Evolutionary conservation across 1,139 yeast genomes (phyloP).

Genomic region (Keqinozyma sinolaborantium): DNA sequence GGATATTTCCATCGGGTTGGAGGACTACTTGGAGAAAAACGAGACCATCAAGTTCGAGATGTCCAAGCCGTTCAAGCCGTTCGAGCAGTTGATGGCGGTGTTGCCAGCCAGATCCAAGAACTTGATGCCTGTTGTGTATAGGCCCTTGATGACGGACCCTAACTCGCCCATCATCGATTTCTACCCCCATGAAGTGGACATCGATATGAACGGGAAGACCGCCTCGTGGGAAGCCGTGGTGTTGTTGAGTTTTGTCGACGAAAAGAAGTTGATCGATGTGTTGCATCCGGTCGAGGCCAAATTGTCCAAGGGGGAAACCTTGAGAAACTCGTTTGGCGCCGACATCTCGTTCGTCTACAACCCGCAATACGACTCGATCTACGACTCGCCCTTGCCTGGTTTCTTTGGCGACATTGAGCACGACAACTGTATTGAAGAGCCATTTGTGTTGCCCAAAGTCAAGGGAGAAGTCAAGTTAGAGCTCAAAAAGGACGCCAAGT

Average conservation of each 20-base stretch:
- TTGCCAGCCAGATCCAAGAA: slow-evolving; percentile 87
- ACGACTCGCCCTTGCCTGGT: slow-evolving; percentile 77
- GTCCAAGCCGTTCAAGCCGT: slow-evolving; percentile 85
- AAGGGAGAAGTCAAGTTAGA: slow-evolving; percentile 53
- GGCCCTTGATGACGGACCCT: slow-evolving; percentile 86
- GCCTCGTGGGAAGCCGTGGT: slow-evolving; percentile 99
- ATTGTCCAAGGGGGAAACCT: slow-evolving; percentile 64
- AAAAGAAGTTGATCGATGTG: slow-evolving; percentile 65
- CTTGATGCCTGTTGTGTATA: slow-evolving; percentile 73
- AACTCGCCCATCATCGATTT: slow-evolving; percentile 86
- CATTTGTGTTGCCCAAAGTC: slow-evolving; percentile 48
- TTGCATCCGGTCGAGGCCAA: slow-evolving; percentile 61
- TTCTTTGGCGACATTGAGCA: slow-evolving; percentile 74
- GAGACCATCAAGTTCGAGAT: slow-evolving; percentile 56
- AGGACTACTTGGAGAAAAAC: slow-evolving; percentile 38
- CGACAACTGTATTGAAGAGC: slow-evolving; percentile 69
- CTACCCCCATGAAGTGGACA: slow-evolving; percentile 84
- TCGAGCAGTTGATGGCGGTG: slow-evolving; percentile 97
- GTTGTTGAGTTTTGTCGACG: slow-evolving; percentile 90
- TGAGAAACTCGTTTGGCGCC: slow-evolving; percentile 71
- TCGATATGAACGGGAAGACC: slow-evolving; percentile 91
- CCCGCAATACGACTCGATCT: slow-evolving; percentile 69
- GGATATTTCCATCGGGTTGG: slow-evolving; percentile 71
- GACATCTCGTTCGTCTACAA: slow-evolving; percentile 68
- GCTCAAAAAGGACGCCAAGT: slow-evolving; percentile 61